Conservation (phyloP, 73 alveolate genomes). For the Paramecium tetraurelia region DNA sequence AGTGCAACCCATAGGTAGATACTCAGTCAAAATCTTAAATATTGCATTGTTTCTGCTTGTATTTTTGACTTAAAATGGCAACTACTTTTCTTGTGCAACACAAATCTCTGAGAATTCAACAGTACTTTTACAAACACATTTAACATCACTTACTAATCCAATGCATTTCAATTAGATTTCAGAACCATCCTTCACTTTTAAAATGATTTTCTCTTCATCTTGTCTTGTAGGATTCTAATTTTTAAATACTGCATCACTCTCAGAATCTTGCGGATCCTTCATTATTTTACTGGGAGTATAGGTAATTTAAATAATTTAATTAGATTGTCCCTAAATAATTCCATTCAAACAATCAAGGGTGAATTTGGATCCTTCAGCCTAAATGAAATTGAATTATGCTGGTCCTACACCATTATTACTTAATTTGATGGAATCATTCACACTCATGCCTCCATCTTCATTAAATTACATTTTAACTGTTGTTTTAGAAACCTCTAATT, state of each 20-base stretch:
- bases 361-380: constrained; percentile 71
- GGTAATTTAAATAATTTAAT: constrained; percentile 70
- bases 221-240: constrained; percentile 63
- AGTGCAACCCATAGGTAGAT: constrained; percentile 70
- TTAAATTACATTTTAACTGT: constrained; percentile 76
- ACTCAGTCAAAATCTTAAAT: constrained; percentile 68
- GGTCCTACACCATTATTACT: constrained; percentile 93
- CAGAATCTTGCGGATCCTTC: constrained; percentile 29
- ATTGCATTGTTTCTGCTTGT: constrained; percentile 77
- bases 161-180: constrained; percentile 82
- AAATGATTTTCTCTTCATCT: constrained; percentile 85
- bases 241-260: constrained; percentile 13
- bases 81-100: constrained; percentile 74
- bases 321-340: constrained; percentile 76
- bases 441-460: constrained; percentile 87
- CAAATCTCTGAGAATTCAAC: constrained; percentile 76
- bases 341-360: constrained; percentile 79
- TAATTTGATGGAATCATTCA: constrained; percentile 78
- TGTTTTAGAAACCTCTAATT: constrained; percentile 70
- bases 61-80: constrained; percentile 77
- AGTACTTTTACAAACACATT: constrained; percentile 70
- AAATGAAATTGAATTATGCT: constrained; percentile 82
- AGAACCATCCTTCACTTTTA: constrained; percentile 90
- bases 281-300: constrained; percentile 76
- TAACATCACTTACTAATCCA: constrained; percentile 88